Base-by-base conservation (phyloP, 108 stramenopile species). In the Skeletonema marinoi region DNA sequence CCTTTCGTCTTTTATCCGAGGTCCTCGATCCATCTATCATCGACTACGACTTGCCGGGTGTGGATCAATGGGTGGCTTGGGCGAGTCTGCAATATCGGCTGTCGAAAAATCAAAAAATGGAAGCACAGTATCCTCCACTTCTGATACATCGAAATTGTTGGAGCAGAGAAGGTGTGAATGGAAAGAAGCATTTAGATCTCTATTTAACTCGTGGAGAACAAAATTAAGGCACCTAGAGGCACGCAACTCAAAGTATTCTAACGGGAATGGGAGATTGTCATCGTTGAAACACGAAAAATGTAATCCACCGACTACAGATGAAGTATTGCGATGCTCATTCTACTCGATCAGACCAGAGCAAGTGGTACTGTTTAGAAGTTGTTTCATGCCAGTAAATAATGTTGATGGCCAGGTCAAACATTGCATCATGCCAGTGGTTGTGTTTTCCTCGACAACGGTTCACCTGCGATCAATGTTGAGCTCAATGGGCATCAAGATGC, bases 361-460 rank as follows among this genome's bases (percentile, higher is more conserved):
- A 63, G 60, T 74, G 2, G 71, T 87, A 60, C 48, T 85, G 13
- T 87, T 87, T 44, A 51, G 81, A 63, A 48, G 69, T 41, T 68
- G 80, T 14, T 67, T 30, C 17, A 21, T 41, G 29, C 39, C 39
- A 14, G 32, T 21, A 19, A 39, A 13, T 39, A 19, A 25, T 25
- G 25, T 65, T 12, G 35, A 21, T 32, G 64, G 32, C 51, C 21
- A n/a, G 38, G 21, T 65, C 25, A 19, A 65, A 61, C 61, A 65
- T 12, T 25, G n/a, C 42, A 60, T 85, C 19, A 60, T 48, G 6
- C 87, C 87, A 35, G 17, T 69, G 30, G 75, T 87, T 36, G 66
- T 85, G 14, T 68, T 87, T 36, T 87, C 87, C 25, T 87, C 87
- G 3, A 79, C 81, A 60, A 83, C 87, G 13, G 19, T 31, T 39